A percentile compares a stretch with the other conserved stretches of the same genome.
Evolutionary conservation across 2,329 filamentous ascomycete species (phyloP).

Genomic region (Sporothrix pallida): DNA sequence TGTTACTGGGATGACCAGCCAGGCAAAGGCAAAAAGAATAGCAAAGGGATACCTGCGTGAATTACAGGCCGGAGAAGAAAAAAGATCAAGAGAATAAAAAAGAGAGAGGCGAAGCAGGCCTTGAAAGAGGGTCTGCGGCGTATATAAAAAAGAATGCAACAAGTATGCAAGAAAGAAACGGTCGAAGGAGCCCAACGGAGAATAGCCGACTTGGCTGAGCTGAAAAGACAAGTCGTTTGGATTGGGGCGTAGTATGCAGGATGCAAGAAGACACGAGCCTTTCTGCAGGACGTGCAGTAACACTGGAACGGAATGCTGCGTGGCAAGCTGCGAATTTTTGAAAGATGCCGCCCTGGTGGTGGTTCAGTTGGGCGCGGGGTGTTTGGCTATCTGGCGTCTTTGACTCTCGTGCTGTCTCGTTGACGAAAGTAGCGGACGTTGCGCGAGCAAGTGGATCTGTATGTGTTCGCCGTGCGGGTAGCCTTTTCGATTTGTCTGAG

Average conservation of each 20-base stretch:
- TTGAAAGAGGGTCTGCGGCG: neutral
- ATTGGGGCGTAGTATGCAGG: slow-evolving; percentile 5
- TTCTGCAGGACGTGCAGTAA: slow-evolving; percentile 15
- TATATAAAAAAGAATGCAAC: slow-evolving; percentile 17
- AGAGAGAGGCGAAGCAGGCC: neutral
- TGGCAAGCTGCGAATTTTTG: slow-evolving; percentile 27
- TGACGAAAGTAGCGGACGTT: neutral
- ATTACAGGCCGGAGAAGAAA: neutral
- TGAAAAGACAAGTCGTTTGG: neutral
- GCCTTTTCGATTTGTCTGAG: slow-evolving; percentile 15
- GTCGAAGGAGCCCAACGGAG: slow-evolving; percentile 3
- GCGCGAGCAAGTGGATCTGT: slow-evolving; percentile 6
- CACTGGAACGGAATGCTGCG: slow-evolving; percentile 31
- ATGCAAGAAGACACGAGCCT: slow-evolving; percentile 15
- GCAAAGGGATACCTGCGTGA: neutral
- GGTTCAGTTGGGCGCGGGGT: slow-evolving; percentile 24
- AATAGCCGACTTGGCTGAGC: slow-evolving; percentile 1
- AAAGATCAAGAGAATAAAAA: neutral
- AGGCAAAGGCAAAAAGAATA: neutral
- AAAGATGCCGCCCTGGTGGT: slow-evolving; percentile 18
- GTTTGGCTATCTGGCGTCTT: slow-evolving; percentile 19
- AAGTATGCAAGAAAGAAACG: slow-evolving; percentile 14
- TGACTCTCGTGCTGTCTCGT: slow-evolving; percentile 19
- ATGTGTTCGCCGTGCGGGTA: neutral
- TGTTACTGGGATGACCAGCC: slow-evolving; percentile 19